Conservation (phyloP, 208 protist species). For the Tritrichomonas foetus region DNA sequence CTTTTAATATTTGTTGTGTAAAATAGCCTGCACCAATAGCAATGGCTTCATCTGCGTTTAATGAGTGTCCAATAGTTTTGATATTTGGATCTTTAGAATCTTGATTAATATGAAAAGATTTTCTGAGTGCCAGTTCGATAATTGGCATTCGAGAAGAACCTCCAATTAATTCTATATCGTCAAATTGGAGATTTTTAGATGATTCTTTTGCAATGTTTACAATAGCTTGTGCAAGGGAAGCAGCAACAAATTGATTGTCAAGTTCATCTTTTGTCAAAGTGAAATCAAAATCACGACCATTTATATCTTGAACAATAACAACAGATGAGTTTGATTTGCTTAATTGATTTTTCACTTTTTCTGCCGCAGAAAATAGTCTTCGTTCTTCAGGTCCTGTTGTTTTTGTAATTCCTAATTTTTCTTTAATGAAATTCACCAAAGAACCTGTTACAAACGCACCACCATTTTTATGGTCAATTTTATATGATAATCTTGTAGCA, state of each 20-base stretch:
- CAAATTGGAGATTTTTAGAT: background rate
- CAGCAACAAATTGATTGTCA: background rate
- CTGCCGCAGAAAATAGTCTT: background rate
- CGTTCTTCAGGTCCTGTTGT: background rate
- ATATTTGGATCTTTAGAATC: background rate
- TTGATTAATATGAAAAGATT: background rate
- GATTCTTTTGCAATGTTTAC: background rate
- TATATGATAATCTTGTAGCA: background rate
- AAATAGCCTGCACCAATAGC: background rate
- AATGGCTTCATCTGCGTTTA: slow-evolving; percentile 9
- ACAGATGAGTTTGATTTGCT: background rate
- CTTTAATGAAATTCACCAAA: background rate
- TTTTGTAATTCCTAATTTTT: background rate
- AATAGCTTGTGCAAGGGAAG: background rate
- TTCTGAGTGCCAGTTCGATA: background rate
- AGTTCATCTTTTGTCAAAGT: background rate
- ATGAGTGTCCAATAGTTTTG: background rate
- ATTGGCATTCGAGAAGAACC: background rate
- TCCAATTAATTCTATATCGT: background rate
- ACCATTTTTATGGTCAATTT: background rate
- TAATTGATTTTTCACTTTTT: background rate
- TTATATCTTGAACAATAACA: background rate
- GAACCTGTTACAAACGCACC: background rate
- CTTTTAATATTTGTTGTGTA: background rate
- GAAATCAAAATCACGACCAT: background rate